Evolutionary conservation across 306 rosid genomes (phyloP).

Genomic region (Trifolium repens): DNA sequence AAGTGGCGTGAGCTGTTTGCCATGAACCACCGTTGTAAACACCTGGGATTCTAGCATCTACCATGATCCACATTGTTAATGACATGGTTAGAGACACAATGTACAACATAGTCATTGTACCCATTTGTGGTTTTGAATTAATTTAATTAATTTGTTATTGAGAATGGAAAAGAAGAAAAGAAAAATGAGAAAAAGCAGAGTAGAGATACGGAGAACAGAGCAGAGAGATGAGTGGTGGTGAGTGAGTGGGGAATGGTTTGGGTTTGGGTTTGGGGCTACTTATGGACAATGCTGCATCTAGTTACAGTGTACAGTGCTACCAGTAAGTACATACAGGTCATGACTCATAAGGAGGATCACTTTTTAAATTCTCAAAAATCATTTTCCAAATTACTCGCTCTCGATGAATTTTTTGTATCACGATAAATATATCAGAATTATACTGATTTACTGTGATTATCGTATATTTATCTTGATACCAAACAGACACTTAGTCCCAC

Average conservation of each 20-base stretch:
- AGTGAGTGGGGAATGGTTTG: slow-evolving; percentile 6
- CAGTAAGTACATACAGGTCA: neutral
- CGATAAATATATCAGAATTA: no score
- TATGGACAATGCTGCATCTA: slow-evolving; percentile 52
- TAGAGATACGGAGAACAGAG: neutral
- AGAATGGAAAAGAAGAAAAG: neutral
- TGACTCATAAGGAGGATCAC: slow-evolving; percentile 37
- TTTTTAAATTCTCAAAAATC: neutral
- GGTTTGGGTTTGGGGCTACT: slow-evolving; percentile 51
- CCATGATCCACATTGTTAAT: slow-evolving; percentile 42
- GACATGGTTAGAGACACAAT: slow-evolving; percentile 49
- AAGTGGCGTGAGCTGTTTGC: slow-evolving; percentile 92
- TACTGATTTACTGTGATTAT: no score
- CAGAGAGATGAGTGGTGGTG: slow-evolving; percentile 11
- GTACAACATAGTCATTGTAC: slow-evolving; percentile 34
- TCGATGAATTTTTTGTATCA: no score
- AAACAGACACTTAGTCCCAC: no score
- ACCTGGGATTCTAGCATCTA: slow-evolving; percentile 83
- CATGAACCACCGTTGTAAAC: slow-evolving; percentile 74
- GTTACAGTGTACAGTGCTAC: neutral
- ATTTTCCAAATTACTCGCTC: no score
- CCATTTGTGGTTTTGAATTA: slow-evolving; percentile 46
- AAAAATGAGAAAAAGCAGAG: neutral
- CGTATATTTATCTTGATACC: no score
- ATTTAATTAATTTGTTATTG: neutral